These are phyloP conservation scores for Striga hermonthica DNA, from an alignment of 305 asterid species.

Conservation along the genomic window DNA sequence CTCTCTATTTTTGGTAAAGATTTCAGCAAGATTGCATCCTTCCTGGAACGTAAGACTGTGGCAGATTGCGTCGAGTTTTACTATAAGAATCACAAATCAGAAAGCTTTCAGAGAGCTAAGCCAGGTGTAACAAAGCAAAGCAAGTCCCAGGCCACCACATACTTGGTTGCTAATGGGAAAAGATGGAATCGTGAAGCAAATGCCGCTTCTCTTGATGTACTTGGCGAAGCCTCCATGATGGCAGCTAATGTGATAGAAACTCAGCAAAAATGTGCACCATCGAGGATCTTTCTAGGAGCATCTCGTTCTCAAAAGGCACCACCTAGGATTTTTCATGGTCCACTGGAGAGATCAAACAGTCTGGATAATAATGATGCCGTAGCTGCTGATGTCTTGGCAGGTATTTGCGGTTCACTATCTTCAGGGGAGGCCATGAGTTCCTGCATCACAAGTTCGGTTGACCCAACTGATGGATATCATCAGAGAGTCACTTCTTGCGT, in stretches of 20 bases:
- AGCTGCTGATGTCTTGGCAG: constrained; percentile 97
- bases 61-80: constrained; percentile 96
- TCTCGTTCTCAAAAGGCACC: constrained; percentile 36
- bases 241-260: constrained; percentile 56
- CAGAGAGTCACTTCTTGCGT: constrained; percentile 50
- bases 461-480: constrained; percentile 57
- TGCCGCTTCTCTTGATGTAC: constrained; percentile 80
- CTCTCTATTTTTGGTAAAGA: constrained; percentile 71
- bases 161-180: constrained; percentile 78
- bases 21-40: constrained; percentile 76
- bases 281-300: constrained; percentile 40
- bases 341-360: constrained; percentile 51
- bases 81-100: constrained; percentile 93
- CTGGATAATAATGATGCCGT: constrained; percentile 68
- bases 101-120: constrained; percentile 68
- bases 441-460: constrained; percentile 86
- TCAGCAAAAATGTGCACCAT: constrained; percentile 47
- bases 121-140: constrained; percentile 54
- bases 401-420: constrained; percentile 90
- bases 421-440: constrained; percentile 99
- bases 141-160: constrained; percentile 59
- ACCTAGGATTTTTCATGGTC: constrained; percentile 41
- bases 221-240: constrained; percentile 76
- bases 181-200: constrained; percentile 77
- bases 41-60: constrained; percentile 66